Evolutionary conservation across 2,329 filamentous ascomycete species (phyloP).

Genomic region (Penicillium hesseltinei): DNA sequence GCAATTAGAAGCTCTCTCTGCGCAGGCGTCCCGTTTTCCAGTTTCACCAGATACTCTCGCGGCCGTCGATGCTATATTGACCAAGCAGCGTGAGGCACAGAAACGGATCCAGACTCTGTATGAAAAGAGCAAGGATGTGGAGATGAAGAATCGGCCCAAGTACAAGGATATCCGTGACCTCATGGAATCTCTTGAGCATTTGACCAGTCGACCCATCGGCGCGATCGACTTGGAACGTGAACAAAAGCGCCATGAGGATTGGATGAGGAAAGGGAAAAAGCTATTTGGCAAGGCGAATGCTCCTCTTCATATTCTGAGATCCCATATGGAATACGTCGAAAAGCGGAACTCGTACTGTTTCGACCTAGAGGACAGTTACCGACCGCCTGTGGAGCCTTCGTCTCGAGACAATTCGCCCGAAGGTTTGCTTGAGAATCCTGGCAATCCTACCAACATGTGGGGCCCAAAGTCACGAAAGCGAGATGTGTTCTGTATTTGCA

Average conservation of each 20-base stretch:
- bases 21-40: slow-evolving; percentile 75
- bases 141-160: slow-evolving; percentile 76
- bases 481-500: slow-evolving; percentile 97
- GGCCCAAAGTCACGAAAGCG: slow-evolving; percentile 56
- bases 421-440: slow-evolving; percentile 49
- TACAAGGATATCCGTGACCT: slow-evolving; percentile 90
- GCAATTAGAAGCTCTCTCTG: slow-evolving; percentile 86
- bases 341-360: slow-evolving; percentile 90
- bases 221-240: slow-evolving; percentile 92
- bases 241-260: slow-evolving; percentile 92
- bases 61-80: slow-evolving; percentile 84
- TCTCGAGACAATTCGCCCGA: slow-evolving; percentile 75
- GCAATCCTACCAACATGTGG: slow-evolving; percentile 32
- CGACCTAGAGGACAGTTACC: slow-evolving; percentile 81
- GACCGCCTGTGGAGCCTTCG: slow-evolving; percentile 85
- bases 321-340: slow-evolving; percentile 89
- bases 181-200: slow-evolving; percentile 78
- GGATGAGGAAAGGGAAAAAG: slow-evolving; percentile 98
- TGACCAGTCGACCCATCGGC: slow-evolving; percentile 89
- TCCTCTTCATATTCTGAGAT: slow-evolving; percentile 89
- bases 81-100: slow-evolving; percentile 93
- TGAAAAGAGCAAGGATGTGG: slow-evolving; percentile 69
- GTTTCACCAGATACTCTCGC: slow-evolving; percentile 78
- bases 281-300: slow-evolving; percentile 97
- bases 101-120: slow-evolving; percentile 80